A percentile compares a stretch with the other conserved stretches of the same genome.
Conservation (phyloP, 768 basidiomycete species). For the Chiua virens region DNA sequence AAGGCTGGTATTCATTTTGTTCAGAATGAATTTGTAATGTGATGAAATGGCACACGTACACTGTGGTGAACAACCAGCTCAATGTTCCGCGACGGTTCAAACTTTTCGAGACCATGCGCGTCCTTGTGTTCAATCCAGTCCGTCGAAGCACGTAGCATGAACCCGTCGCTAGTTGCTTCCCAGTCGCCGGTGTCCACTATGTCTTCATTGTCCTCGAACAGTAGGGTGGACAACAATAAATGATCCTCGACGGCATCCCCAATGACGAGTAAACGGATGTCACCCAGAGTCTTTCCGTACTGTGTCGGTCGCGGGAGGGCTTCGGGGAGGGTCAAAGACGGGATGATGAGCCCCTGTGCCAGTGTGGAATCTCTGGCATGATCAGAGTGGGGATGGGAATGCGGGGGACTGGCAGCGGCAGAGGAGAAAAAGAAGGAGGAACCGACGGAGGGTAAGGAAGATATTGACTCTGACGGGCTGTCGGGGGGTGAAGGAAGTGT, state of each 20-base stretch:
- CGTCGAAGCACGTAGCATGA: conserved; percentile 58
- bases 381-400: conserved; percentile 44
- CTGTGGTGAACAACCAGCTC: conserved; percentile 56
- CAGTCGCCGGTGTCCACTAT: conserved; percentile 61
- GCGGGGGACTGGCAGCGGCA: conserved; percentile 64
- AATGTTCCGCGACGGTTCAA: conserved; percentile 63
- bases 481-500: conserved; percentile 57
- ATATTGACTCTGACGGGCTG: conserved; percentile 63
- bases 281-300: conserved; percentile 68
- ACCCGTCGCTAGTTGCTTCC: conserved; percentile 49
- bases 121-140: conserved; percentile 72
- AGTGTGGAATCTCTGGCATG: conserved; percentile 39
- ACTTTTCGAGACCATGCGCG: conserved; percentile 62
- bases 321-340: conserved; percentile 62
- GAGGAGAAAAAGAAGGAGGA: conserved; percentile 82
- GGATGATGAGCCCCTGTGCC: conserved; percentile 70
- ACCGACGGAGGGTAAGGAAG: conserved; percentile 70
- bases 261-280: conserved; percentile 56
- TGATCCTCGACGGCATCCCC: conserved; percentile 38
- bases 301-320: conserved; percentile 63
- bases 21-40: conserved; percentile 4
- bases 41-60: conserved; percentile 38
- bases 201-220: conserved; percentile 67
- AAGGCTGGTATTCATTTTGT: conserved; percentile 21
- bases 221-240: conserved; percentile 42